Base-by-base conservation (phyloP, 169 alveolate genomes). In the Sarcocystis neurona region DNA sequence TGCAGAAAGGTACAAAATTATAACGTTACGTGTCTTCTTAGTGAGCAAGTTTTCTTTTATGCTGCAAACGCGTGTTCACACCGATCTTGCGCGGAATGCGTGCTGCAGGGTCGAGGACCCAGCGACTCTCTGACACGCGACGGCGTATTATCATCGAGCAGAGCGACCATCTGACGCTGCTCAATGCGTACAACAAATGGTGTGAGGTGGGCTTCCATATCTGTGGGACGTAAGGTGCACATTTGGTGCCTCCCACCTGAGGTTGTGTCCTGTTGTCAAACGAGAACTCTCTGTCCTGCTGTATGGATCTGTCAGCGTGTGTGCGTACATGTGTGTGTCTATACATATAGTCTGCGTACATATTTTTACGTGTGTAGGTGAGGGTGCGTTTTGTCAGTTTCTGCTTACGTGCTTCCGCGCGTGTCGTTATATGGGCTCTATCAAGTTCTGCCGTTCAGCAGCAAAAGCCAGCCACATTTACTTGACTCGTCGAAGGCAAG, bases 141-240 rank as follows among this genome's bases (percentile, higher is more conserved):
- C 43, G 15, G 50, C 92, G 88, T 15, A 66, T 88, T 44, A n/a
- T 70, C 58, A 66, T 53, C 44, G 99, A 99, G 0, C 99, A 98
- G 94, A 99, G 94, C 88, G 99, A 99, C 94, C 99, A 99, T 93
- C 92, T 99, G 72, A 98, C 99, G 18, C 95, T 98, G 50, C 95
- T 98, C 75, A 98, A 98, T 93, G 99, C 98, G 32, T 99, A 97
- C 95, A 97, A 97, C 89, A 98, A 98, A 89, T 99, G 99, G 99
- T 47, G n/a, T 3, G 53, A 47, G 80, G 92, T 85, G n/a, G 70
- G 58, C 78, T 2, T 3, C 68, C n/a, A n/a, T n/a, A n/a, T n/a
- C n/a, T n/a, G n/a, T n/a, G n/a, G n/a, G n/a, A n/a, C n/a, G n/a
- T n/a, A n/a, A n/a, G n/a, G 79, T 68, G 32, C 79, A 30, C 32